A percentile compares a stretch with the other conserved stretches of the same genome.
Conservation (phyloP, 495 filamentous ascomycete genomes). For the Lepraria neglecta region DNA sequence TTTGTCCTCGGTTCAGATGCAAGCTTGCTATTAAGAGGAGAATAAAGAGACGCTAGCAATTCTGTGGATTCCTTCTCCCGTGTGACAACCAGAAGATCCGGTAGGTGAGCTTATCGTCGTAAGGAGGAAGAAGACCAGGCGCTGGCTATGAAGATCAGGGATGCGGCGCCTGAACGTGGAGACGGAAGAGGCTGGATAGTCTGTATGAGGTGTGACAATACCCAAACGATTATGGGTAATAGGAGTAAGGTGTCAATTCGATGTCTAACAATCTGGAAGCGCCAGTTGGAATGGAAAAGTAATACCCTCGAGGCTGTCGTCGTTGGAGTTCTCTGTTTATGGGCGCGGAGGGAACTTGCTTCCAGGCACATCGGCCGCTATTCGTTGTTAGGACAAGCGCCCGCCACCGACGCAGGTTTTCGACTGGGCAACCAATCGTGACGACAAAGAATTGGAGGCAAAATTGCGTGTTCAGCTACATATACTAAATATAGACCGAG, state of each 20-base stretch:
- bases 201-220: background rate
- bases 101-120: background rate
- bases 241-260: background rate
- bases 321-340: constrained; percentile 11
- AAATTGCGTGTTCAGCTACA: background rate
- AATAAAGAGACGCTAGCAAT: background rate
- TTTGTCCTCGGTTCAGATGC: background rate
- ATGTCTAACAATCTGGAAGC: background rate
- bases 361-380: background rate
- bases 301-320: background rate
- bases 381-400: background rate
- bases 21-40: background rate
- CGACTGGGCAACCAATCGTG: constrained; percentile 9
- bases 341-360: constrained; percentile 3
- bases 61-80: no score
- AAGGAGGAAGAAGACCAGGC: background rate
- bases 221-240: no score
- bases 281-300: background rate
- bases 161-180: background rate
- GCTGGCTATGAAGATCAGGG: background rate
- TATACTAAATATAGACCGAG: constrained; percentile 6
- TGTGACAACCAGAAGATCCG: no score
- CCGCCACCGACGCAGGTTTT: background rate
- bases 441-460: background rate
- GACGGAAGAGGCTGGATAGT: background rate